Base-by-base conservation (phyloP, 371 early-diverging fungal species). In the Mucor mucedo region DNA sequence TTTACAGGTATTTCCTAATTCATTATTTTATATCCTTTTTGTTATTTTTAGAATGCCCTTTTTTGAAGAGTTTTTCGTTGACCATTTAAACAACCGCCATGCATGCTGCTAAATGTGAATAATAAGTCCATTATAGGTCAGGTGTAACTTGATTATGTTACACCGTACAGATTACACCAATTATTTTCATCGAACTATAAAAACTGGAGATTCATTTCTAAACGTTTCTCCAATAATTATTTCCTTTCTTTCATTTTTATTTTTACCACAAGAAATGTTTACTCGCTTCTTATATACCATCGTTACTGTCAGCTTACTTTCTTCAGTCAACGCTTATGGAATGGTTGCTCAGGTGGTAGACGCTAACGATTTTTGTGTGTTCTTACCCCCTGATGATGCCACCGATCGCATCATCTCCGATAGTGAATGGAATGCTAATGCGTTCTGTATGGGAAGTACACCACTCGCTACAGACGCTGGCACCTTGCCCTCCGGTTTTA, bases 281-380 rank as follows among this genome's bases (percentile, higher is more conserved):
- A 11, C 38, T 52, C 57, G 38, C 10, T 32, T 35, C 16, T 29
- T 52, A 33, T 48, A 50, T 11, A 21, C 60, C 11, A 41, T 60
- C 47, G 60, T 50, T 14, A 40, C 66, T 13, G 27, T 55, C 11
- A 11, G 55, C 21, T 35, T 60, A 3, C 27, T 61, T 35, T 13
- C 56, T 5, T 32, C 55, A 41, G 71, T 65, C 38, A 40, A 44
- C 60, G 69, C 76, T 28, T 55, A 62, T 58, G 73, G 66, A 6
- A 52, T 64, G 53, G 60, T 71, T 62, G 73, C 69, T 16, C 77
- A 78, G 55, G 60, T 87, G 4, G 68, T 76, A 27, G 78, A 76
- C 56, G 76, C 65, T 7, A 66, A 60, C 60, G 70, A 80, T 54
- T 85, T 80, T 41, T 87, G 87, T 65, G 62, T 79, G 2, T 85